Evolutionary conservation across 139 green algal genomes (phyloP).

Genomic region (Micractinium conductrix): DNA sequence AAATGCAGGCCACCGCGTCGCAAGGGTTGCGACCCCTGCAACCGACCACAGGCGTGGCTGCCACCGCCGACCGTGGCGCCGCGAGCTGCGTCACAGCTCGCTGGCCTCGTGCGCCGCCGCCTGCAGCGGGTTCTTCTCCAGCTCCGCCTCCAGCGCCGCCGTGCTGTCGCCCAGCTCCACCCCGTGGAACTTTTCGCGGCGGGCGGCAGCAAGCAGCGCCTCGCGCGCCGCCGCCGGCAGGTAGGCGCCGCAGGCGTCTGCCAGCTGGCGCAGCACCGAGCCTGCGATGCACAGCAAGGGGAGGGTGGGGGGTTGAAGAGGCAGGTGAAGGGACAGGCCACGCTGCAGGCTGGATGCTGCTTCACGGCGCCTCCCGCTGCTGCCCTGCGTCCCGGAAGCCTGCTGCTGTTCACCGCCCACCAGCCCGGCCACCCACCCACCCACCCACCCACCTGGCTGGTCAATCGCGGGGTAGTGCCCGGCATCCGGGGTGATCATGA

Average conservation of each 20-base stretch:
- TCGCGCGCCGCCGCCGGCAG: conserved; percentile 21
- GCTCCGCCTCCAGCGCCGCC: conserved; percentile 15
- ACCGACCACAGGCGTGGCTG: too few relatives aligned
- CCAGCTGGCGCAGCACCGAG: conserved; percentile 31
- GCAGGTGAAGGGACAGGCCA: too few relatives aligned
- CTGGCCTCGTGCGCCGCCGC: conserved; percentile 42
- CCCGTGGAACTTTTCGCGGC: not conserved
- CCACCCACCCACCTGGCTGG: conserved; percentile 52
- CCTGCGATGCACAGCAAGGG: too few relatives aligned
- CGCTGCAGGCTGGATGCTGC: too few relatives aligned
- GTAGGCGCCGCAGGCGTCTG: conserved; percentile 32
- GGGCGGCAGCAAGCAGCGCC: conserved; percentile 13
- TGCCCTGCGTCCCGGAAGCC: not conserved
- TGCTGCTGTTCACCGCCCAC: not conserved
- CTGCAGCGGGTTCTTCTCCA: conserved; percentile 33
- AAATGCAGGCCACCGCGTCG: too few relatives aligned
- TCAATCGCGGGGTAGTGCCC: conserved; percentile 85
- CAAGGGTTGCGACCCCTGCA: too few relatives aligned
- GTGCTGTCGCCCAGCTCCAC: not conserved
- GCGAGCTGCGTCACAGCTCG: conserved; percentile 45
- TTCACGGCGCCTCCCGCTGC: not conserved
- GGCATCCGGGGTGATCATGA: conserved; percentile 33
- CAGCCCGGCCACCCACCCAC: not conserved
- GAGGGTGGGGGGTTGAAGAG: too few relatives aligned
- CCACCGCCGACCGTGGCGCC: too few relatives aligned